A percentile compares a stretch with the other conserved stretches of the same genome.
phyloP scores from a whole-genome alignment of 495 filamentous ascomycete genomes.

The Penicillium paradoxum region DNA sequence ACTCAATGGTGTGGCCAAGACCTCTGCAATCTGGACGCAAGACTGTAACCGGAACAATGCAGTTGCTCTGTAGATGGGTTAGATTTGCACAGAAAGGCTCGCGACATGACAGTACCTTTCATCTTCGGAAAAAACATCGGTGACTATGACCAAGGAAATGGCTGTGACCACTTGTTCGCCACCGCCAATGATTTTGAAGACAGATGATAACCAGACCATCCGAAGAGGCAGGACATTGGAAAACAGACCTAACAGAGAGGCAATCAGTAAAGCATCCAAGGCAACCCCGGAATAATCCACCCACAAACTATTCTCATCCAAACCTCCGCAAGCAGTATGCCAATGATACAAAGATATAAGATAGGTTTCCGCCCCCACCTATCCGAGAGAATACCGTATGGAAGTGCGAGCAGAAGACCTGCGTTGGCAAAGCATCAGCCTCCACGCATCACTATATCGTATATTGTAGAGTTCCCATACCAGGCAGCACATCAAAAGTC shows the following conservation, averaged over 20 bases:
- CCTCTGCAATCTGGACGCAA: slow-evolving; percentile 19
- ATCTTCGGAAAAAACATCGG: slow-evolving; percentile 30
- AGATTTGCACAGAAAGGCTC: neutral
- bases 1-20: slow-evolving; percentile 30
- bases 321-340: slow-evolving; percentile 26
- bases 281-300: neutral
- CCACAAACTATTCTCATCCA: slow-evolving; percentile 4
- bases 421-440: neutral
- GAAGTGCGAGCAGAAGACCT: slow-evolving; percentile 32
- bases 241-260: slow-evolving; percentile 14
- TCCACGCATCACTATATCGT: neutral
- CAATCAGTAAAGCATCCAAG: neutral
- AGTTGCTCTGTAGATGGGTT: slow-evolving; percentile 18
- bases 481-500: slow-evolving; percentile 33
- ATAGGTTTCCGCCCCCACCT: slow-evolving; percentile 45
- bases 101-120: slow-evolving; percentile 21
- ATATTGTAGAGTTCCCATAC: slow-evolving; percentile 9
- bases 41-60: slow-evolving; percentile 25
- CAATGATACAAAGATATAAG: slow-evolving; percentile 29
- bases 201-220: slow-evolving; percentile 27
- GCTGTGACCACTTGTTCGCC: slow-evolving; percentile 22
- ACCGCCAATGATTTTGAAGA: slow-evolving; percentile 28
- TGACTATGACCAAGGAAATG: slow-evolving; percentile 26
- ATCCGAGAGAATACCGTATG: slow-evolving; percentile 33
- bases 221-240: slow-evolving; percentile 27